Evolutionary conservation across 129 eudicot genomes (phyloP), one percentile per base, ranked within the genome.

Genomic region (Smallanthus sonchifolius): DNA sequence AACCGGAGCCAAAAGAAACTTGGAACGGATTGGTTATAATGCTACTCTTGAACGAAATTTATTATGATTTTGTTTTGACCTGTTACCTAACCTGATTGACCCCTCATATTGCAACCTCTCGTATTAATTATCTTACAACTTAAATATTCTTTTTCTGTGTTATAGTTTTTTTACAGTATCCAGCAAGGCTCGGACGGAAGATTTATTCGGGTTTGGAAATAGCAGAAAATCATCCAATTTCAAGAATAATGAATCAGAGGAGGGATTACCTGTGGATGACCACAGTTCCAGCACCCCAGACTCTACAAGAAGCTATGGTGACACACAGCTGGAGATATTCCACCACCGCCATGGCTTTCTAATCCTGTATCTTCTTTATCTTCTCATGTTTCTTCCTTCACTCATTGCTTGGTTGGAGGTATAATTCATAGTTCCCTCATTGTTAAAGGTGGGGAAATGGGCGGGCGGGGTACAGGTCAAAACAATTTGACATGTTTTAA

Each of bases 401-500:
- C 83, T 95, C 32, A 81, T 79, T 28, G 96, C 97, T 68, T 95
- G 97, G 97, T 74, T 91, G 68, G 97, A 91, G 99, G 97, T 93
- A 84, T 62, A 69, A 54, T 42, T 14, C 32, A 42, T 67, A 24
- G 3, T 49, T 7, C 66, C 52, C 24, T 37, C 11, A 54, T 6
- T 6, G 59, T 52, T 52, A 15, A 15, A 13, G 16, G 6, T 47
- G 17, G 6, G 5, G 3, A 14, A 44, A 10, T 44, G 49, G 49
- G 49, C 17, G 17, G 54, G 54, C 4, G 6, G 1, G 63, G 35
- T 56, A 7, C 63, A 20, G 6, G 63, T 56, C 63, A 56, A 56
- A 56, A 56, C 63, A 2, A n/a, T n/a, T n/a, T n/a, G n/a, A n/a
- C n/a, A n/a, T n/a, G n/a, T n/a, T n/a, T n/a, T n/a, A 48, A 48